Base-by-base conservation (phyloP, 2,329 filamentous ascomycete species). In the Rutstroemia sp. region DNA sequence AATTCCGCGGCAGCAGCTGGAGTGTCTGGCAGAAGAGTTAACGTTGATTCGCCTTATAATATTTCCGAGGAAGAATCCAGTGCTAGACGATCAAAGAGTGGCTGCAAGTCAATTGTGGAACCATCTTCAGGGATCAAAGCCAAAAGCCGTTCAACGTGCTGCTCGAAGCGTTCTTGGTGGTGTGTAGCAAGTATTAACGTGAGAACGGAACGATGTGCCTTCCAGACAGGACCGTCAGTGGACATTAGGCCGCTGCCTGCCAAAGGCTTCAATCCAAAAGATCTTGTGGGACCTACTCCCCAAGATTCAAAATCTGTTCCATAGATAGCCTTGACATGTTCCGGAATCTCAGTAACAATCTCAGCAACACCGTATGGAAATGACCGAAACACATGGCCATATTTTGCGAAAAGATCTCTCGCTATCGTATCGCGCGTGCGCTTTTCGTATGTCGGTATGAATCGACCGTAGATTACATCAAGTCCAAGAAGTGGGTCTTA, bases 41-140 rank as follows among this genome's bases (percentile, higher is more conserved):
- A 25, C 1, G 9, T 39, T 0, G 77, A 80, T 62, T 82, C 74
- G 7, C 85, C 85, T 57, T 87, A 85, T 16, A 88, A 73, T 61
- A 88, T 83, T 46, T 80, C 77, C 0, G 79, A 83, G 0, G 79
- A 75, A 0, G 74, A 77, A 59, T 83, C 80, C 25, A 84, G 73
- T 0, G 79, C 81, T 21, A 82, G 70, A 47, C 34, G 47, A 3
- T 50, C 37, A 10, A 25, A 51, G 0, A 51, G 39, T 2, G 53
- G 53, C 14, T 51, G 52, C 7, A 58, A 1, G n/a, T 58, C 48
- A 52, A 58, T 6, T 12, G 48, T 54, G 3, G 30, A 37, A 21
- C 55, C 50, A 23, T 58, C 56, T 47, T 45, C 16, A 8, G 52
- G 52, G 41, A 52, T 56, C 3, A 42, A 3, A 0, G 38, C n/a